These are phyloP conservation scores for Peziza echinospora DNA, from an alignment of 495 filamentous ascomycete species.

Conservation along the genomic window DNA sequence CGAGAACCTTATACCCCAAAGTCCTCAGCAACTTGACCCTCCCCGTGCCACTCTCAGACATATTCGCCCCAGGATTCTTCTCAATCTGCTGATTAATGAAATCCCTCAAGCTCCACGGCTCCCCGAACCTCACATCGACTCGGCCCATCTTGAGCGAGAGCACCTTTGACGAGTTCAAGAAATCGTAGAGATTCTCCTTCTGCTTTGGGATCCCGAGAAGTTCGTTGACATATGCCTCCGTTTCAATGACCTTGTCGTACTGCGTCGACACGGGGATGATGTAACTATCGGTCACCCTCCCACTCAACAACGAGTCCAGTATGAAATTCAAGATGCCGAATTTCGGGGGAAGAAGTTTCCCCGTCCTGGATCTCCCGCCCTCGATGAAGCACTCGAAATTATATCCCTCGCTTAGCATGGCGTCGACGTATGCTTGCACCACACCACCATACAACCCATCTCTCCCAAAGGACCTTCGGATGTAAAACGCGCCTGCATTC, in stretches of 20 bases:
- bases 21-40: slow-evolving; percentile 49
- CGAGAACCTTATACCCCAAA: slow-evolving; percentile 72
- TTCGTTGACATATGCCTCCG: slow-evolving; percentile 86
- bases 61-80: neutral
- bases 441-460: slow-evolving; percentile 75
- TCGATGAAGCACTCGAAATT: slow-evolving; percentile 97
- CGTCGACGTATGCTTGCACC: slow-evolving; percentile 91
- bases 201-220: slow-evolving; percentile 82
- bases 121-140: slow-evolving; percentile 86
- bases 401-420: slow-evolving; percentile 66
- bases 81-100: slow-evolving; percentile 58
- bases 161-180: slow-evolving; percentile 71
- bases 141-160: slow-evolving; percentile 71
- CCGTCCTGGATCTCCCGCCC: slow-evolving; percentile 75
- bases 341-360: slow-evolving; percentile 80
- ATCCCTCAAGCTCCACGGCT: slow-evolving; percentile 70
- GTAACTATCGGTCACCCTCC: slow-evolving; percentile 73
- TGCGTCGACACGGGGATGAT: slow-evolving; percentile 90
- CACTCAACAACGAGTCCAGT: slow-evolving; percentile 67
- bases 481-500: slow-evolving; percentile 92
- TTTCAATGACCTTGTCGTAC: slow-evolving; percentile 97
- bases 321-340: slow-evolving; percentile 93
- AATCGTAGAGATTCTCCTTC: slow-evolving; percentile 77
- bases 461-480: slow-evolving; percentile 76
- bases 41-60: slow-evolving; percentile 23